phyloP scores from a whole-genome alignment of 306 rosid genomes.

The Gleditsia sinensis region DNA sequence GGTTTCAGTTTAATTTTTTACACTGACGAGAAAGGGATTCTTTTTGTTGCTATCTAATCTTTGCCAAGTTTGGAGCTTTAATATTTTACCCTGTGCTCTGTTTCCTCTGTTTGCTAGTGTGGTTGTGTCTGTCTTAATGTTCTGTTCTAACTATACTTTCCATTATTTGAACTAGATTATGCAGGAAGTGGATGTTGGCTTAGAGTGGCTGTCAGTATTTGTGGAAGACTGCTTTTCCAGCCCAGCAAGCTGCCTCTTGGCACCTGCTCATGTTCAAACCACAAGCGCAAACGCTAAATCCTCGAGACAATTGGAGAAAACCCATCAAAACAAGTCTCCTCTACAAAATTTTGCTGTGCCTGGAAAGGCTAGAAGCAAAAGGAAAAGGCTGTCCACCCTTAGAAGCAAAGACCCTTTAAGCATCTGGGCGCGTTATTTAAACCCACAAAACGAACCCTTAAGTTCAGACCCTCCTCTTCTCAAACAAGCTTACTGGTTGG shows the following conservation, averaged over 20 bases:
- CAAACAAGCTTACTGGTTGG: conserved; percentile 66
- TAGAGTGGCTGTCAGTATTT: conserved; percentile 78
- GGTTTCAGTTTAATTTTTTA: background rate
- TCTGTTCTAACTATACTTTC: conserved; percentile 15
- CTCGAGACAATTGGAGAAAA: conserved; percentile 39
- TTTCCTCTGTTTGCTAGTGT: conserved; percentile 3
- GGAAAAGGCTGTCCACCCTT: conserved; percentile 55
- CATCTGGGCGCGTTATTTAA: conserved; percentile 42
- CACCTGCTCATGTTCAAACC: conserved; percentile 36
- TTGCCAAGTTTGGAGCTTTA: conserved; percentile 25
- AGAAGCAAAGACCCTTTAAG: conserved; percentile 45
- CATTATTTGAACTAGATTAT: background rate
- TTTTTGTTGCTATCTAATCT: conserved; percentile 1
- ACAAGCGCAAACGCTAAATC: conserved; percentile 38
- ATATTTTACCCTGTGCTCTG: background rate
- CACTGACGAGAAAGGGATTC: conserved; percentile 1
- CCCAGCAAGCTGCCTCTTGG: conserved; percentile 52
- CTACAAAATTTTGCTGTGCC: conserved; percentile 51
- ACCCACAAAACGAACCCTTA: conserved; percentile 44
- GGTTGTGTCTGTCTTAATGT: background rate
- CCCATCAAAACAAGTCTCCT: conserved; percentile 31
- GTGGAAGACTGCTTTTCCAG: conserved; percentile 76
- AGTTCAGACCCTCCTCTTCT: conserved; percentile 58
- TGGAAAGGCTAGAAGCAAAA: conserved; percentile 78
- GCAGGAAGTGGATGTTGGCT: conserved; percentile 67